These are phyloP conservation scores for Austroboletus niveus DNA, from an alignment of 1,284 basidiomycete species.

Conservation along the genomic window DNA sequence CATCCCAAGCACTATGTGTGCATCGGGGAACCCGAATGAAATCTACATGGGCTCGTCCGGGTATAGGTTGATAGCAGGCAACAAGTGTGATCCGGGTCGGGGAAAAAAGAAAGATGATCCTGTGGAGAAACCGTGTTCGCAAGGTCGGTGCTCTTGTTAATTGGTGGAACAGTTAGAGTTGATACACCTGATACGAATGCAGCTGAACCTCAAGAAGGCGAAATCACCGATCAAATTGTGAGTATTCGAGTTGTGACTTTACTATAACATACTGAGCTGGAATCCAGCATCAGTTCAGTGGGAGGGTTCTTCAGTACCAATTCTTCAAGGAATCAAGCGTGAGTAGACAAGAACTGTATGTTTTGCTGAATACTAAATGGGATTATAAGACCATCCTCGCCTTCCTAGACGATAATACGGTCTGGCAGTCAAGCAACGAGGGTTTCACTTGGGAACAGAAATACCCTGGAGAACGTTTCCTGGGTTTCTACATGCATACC, in stretches of 20 bases:
- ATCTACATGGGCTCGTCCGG: slow-evolving; percentile 89
- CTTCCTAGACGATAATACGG: slow-evolving; percentile 70
- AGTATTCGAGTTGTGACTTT: not conserved
- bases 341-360: slow-evolving; percentile 14
- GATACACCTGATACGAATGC: slow-evolving; percentile 3
- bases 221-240: slow-evolving; percentile 68
- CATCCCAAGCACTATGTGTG: slow-evolving; percentile 79
- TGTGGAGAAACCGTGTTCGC: slow-evolving; percentile 73
- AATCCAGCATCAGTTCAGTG: slow-evolving; percentile 68
- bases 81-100: slow-evolving; percentile 75
- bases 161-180: not conserved
- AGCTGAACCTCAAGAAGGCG: slow-evolving; percentile 76
- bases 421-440: slow-evolving; percentile 95
- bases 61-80: slow-evolving; percentile 90
- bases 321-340: slow-evolving; percentile 81
- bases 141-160: slow-evolving; percentile 41
- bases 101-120: slow-evolving; percentile 71
- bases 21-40: slow-evolving; percentile 47
- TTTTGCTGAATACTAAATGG: slow-evolving; percentile 6
- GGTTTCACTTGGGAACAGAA: slow-evolving; percentile 87
- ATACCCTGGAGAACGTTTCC: slow-evolving; percentile 60
- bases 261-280: slow-evolving; percentile 9
- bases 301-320: slow-evolving; percentile 72
- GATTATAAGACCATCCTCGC: slow-evolving; percentile 74
- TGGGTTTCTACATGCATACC: slow-evolving; percentile 85